Evolutionary conservation across 2,329 filamentous ascomycete genomes (phyloP), one percentile per base, ranked within the genome.

Genomic region (Sporothrix curviconia): DNA sequence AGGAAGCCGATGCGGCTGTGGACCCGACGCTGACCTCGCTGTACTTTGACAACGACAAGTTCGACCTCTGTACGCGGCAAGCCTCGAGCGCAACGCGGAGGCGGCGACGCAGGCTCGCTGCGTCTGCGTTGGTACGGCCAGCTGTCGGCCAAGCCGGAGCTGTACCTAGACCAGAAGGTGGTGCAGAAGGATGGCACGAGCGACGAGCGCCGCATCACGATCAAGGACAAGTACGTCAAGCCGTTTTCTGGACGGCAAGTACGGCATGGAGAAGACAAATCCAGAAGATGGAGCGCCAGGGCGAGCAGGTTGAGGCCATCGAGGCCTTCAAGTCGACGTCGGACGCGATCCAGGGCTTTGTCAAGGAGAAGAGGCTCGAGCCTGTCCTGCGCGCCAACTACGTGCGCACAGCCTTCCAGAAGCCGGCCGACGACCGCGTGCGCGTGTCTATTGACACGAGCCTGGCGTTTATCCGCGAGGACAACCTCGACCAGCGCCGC

Each of bases 181-280:
- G 84, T 95, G 57, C 82, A 86, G 58, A 83, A 87, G 51, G 86
- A 87, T 64, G 86, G 90, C 62, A 82, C 78, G 56, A 94, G 88
- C 70, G 84, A 87, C 63, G 91, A 96, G 70, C 82, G 85, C 64
- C 85, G 85, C 64, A 89, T 97, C 65, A 77, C 82, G 22, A 89
- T 96, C 73, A 99, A 99, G 75, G 88, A 92, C 67, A 97, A 97
- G 71, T 96, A 96, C 69, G 80, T 97, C 61, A 86, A 92, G 70
- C 78, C 85, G 1, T n/a, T 96, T 96, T 73, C 82, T 99, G 55
- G 84, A 89, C 53, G 90, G 88, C 50, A 82, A 94, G 63, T 96
- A 96, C 72, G 85, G 88, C 66, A 89, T 96, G 83, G 92, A 96
- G 70, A 96, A 96, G 78, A 86, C 83, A n/a, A 56, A 77, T 96